Conservation (phyloP, 2,329 filamentous ascomycete genomes). For the Aspergillus flavus region DNA sequence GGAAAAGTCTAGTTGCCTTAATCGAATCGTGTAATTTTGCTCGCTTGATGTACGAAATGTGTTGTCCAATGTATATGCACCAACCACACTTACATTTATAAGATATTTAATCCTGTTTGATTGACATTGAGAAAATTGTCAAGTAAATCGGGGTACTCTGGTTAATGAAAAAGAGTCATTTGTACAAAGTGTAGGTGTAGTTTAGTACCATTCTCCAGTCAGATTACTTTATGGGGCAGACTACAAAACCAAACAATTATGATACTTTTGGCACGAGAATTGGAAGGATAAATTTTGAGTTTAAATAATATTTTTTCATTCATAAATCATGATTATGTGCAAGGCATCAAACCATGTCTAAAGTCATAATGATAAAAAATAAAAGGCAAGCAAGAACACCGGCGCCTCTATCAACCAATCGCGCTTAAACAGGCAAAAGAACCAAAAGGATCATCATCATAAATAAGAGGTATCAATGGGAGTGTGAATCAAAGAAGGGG, state of each 20-base stretch:
- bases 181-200: neutral
- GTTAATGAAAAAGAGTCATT: neutral
- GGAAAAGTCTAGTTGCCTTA: too few species aligned
- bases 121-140: neutral
- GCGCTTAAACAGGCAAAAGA: conserved; percentile 26
- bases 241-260: neutral
- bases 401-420: conserved; percentile 36
- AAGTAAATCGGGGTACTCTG: neutral
- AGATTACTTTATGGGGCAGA: neutral
- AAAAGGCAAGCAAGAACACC: conserved; percentile 12
- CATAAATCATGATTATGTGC: conserved; percentile 12
- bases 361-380: neutral
- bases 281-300: conserved; percentile 6
- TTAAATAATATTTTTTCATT: neutral
- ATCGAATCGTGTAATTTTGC: too few species aligned
- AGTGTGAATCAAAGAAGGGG: neutral
- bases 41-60: too few species aligned
- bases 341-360: conserved; percentile 1
- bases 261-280: neutral
- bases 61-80: neutral
- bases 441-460: conserved; percentile 23
- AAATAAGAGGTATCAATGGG: conserved; percentile 10
- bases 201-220: neutral
- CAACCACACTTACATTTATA: neutral
- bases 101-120: neutral